Evolutionary conservation across 2,329 filamentous ascomycete species (phyloP).

Genomic region (Akanthomyces uredinophilus): DNA sequence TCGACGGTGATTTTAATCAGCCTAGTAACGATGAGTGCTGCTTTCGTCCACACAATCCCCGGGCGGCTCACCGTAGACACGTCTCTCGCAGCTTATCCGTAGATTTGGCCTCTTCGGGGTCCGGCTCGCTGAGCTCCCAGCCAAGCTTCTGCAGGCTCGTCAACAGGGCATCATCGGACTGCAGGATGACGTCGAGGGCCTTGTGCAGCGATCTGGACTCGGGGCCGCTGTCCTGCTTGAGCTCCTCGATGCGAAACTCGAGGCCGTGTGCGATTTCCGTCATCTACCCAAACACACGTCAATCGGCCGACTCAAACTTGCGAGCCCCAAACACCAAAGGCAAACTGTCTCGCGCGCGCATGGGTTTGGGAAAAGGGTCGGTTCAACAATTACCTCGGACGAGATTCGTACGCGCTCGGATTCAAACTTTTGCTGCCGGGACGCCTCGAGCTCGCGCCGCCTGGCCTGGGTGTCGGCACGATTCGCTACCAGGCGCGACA

Average conservation of each 20-base stretch:
- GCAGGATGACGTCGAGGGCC: slow-evolving; percentile 45
- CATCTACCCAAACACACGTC: slow-evolving; percentile 31
- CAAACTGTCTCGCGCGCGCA: background rate
- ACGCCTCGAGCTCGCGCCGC: slow-evolving; percentile 26
- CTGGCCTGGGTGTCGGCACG: slow-evolving; percentile 26
- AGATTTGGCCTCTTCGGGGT: slow-evolving; percentile 46
- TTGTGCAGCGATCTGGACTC: slow-evolving; percentile 41
- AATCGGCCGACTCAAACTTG: background rate
- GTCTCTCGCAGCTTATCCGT: slow-evolving; percentile 54
- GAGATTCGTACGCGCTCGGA: slow-evolving; percentile 37
- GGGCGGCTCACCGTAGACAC: slow-evolving; percentile 43
- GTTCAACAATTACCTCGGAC: slow-evolving; percentile 30
- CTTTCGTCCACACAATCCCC: background rate
- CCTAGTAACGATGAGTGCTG: slow-evolving; percentile 24
- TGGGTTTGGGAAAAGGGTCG: no score
- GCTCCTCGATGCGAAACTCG: slow-evolving; percentile 41
- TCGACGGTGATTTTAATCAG: slow-evolving; percentile 55
- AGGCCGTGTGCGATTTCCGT: slow-evolving; percentile 44
- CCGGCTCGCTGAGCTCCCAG: slow-evolving; percentile 51
- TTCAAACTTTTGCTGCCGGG: slow-evolving; percentile 27
- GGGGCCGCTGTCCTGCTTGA: slow-evolving; percentile 43
- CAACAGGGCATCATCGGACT: slow-evolving; percentile 61
- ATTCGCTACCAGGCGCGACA: slow-evolving; percentile 46
- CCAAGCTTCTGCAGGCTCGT: slow-evolving; percentile 62
- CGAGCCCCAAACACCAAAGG: no score